Evolutionary conservation across 208 protist species (phyloP).

Genomic region (Polymyxa betae): DNA sequence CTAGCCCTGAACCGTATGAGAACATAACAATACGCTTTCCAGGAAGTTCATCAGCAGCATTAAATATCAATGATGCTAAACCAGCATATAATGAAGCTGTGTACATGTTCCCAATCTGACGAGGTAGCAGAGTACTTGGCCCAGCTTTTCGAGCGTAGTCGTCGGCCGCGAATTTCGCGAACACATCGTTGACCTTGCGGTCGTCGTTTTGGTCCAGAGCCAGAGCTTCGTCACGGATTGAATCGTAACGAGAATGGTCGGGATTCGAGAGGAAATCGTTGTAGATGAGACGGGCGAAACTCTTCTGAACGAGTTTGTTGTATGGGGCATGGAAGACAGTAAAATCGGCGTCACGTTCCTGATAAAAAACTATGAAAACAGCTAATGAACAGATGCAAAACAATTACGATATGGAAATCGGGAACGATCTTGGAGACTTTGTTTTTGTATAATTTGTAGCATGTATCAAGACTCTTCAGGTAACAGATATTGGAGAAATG

Average conservation of each 20-base stretch:
- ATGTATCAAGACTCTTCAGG: slow-evolving; percentile 80
- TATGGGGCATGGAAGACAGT: slow-evolving; percentile 82
- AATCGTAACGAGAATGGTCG: slow-evolving; percentile 45
- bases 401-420: background rate
- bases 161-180: slow-evolving; percentile 56
- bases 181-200: slow-evolving; percentile 65
- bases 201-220: slow-evolving; percentile 72
- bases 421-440: slow-evolving; percentile 54
- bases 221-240: slow-evolving; percentile 63
- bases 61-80: slow-evolving; percentile 78
- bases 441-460: slow-evolving; percentile 73
- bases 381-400: background rate
- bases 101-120: slow-evolving; percentile 84
- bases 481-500: slow-evolving; percentile 80
- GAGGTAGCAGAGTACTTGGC: slow-evolving; percentile 70
- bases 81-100: slow-evolving; percentile 80
- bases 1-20: slow-evolving; percentile 83
- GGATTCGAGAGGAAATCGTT: slow-evolving; percentile 60
- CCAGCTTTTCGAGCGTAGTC: slow-evolving; percentile 74
- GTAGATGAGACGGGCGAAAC: slow-evolving; percentile 74
- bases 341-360: slow-evolving; percentile 68
- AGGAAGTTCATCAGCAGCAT: slow-evolving; percentile 34
- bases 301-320: slow-evolving; percentile 85
- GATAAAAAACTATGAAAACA: background rate
- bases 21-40: slow-evolving; percentile 80